Evolutionary conservation across 768 basidiomycete genomes (phyloP).

Genomic region (Hericium coralloides): DNA sequence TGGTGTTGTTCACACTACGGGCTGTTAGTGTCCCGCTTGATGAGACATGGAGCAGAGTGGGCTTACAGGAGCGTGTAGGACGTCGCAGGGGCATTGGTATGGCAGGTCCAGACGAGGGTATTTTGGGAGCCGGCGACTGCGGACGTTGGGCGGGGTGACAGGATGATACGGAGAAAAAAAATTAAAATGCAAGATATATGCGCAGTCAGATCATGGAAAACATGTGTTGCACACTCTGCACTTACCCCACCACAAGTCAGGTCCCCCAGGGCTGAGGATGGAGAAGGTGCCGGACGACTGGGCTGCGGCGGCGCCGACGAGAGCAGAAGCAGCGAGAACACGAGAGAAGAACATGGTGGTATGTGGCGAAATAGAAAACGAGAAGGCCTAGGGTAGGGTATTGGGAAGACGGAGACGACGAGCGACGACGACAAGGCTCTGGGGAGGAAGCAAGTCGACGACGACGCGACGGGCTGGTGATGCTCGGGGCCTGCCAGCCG

Average conservation of each 20-base stretch:
- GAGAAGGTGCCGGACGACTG: conserved; percentile 21
- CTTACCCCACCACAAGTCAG: conserved; percentile 55
- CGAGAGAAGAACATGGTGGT: conserved; percentile 25
- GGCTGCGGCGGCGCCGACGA: conserved; percentile 30
- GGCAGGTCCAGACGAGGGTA: conserved; percentile 51
- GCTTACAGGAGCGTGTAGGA: conserved; percentile 24
- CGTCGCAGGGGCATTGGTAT: conserved; percentile 23
- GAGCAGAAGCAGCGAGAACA: conserved; percentile 26
- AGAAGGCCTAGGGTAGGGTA: background rate
- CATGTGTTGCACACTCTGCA: background rate
- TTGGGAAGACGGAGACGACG: conserved; percentile 10
- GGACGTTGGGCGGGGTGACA: background rate
- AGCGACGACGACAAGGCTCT: no score
- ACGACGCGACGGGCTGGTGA: background rate
- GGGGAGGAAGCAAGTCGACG: background rate
- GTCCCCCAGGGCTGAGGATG: conserved; percentile 36
- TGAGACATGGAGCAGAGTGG: background rate
- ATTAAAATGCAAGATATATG: background rate
- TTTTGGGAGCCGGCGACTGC: conserved; percentile 51
- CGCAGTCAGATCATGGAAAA: no score
- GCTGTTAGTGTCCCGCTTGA: conserved; percentile 10
- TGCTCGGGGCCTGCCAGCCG: no score
- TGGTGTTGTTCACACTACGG: conserved; percentile 35
- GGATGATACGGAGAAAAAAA: background rate
- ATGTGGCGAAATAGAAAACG: background rate